Base-by-base conservation (phyloP, 2,329 filamentous ascomycete genomes). In the Pseudogymnoascus sp. region DNA sequence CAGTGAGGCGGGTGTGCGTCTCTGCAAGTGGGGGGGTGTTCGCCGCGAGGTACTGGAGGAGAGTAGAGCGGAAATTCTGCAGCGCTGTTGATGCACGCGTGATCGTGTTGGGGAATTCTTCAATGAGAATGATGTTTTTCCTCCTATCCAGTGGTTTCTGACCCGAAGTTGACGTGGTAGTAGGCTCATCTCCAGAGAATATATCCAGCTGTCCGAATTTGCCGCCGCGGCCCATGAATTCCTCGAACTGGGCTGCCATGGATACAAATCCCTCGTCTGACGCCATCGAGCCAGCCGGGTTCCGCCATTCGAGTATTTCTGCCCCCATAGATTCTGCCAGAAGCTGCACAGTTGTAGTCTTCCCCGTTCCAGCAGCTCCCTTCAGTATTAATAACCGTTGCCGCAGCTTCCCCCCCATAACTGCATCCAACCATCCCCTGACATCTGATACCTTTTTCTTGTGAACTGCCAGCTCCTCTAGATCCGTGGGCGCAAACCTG, bases 361-460 rank as follows among this genome's bases (percentile, higher is more conserved):
- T 99, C 31, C 91, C 94, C 35, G 90, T 90, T 19, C 94, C 94
- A 43, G 94, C 92, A 35, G 92, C 86, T 10, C 94, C 94, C 74
- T 95, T 96, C 45, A 99, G 79, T 29, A 99, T 80, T 63, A 97
- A 81, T 63, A 97, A 72, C 64, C 89, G 83, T 78, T 96, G 86
- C 64, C 83, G 79, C 73, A 83, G 75, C 38, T 79, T 78, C 14
- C 90, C 89, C 26, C 75, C 74, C 65, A 91, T 82, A 16, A 91
- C 90, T 70, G 87, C 84, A 45, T 89, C 84, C 35, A 99, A 77
- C 92, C 94, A 97, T 63, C 77, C 81, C 63, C 86, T 84, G 52
- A 97, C 92, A 75, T 97, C 92, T 2, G 84, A 77, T 5, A 97
- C 90, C 74, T 99, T 99, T 69, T 85, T 94, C 78, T 95, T 97